Conservation (phyloP, 306 rosid genomes). For the Mimosa bimucronata region DNA sequence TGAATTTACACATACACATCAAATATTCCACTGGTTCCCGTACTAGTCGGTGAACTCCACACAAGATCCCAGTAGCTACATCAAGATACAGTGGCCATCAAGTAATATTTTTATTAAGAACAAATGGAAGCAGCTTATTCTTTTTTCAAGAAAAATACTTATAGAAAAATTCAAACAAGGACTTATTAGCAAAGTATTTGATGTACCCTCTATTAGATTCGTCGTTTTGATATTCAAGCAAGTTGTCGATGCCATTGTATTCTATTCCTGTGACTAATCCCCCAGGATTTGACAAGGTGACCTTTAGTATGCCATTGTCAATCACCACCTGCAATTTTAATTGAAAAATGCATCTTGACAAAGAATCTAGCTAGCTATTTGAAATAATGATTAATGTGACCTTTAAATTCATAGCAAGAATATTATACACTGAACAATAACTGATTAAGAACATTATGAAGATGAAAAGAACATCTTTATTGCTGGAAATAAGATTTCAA, state of each 20-base stretch:
- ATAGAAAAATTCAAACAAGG: background rate
- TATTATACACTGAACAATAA: background rate
- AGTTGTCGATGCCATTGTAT: slow-evolving; percentile 69
- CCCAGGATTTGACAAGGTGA: slow-evolving; percentile 83
- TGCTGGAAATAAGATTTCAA: slow-evolving; percentile 4
- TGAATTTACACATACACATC: slow-evolving; percentile 63
- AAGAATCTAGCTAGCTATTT: background rate
- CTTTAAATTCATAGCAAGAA: slow-evolving; percentile 5
- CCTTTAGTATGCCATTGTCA: slow-evolving; percentile 83
- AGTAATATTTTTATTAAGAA: background rate
- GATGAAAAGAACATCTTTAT: slow-evolving; percentile 5
- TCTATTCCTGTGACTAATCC: slow-evolving; percentile 84
- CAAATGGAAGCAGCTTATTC: background rate
- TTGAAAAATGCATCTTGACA: background rate
- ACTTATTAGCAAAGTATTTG: slow-evolving; percentile 1
- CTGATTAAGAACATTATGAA: background rate
- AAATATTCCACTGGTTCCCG: slow-evolving; percentile 64
- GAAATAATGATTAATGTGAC: background rate
- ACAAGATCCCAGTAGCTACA: slow-evolving; percentile 93
- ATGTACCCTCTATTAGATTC: slow-evolving; percentile 66
- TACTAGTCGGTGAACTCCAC: slow-evolving; percentile 58
- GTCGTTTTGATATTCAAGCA: slow-evolving; percentile 82
- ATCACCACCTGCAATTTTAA: slow-evolving; percentile 64
- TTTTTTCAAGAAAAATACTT: background rate
- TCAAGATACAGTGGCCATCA: slow-evolving; percentile 1